These are phyloP conservation scores for Onygenales sp. DNA, from an alignment of 2,329 filamentous ascomycete species.

Conservation along the genomic window DNA sequence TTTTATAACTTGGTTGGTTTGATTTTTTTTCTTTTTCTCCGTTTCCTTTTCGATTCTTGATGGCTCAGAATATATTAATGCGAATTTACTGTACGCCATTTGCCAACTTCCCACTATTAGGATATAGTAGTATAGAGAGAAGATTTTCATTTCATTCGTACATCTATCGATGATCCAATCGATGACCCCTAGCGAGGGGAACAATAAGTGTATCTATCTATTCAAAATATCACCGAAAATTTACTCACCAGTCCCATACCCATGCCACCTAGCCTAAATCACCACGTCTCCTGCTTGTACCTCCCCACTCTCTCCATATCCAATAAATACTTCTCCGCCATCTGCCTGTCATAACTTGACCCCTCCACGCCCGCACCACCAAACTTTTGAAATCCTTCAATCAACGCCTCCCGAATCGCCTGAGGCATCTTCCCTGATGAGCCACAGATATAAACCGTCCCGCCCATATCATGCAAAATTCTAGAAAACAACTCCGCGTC, in stretches of 20 bases:
- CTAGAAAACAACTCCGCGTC: conserved; percentile 41
- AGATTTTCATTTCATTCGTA: background rate
- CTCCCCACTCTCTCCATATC: conserved; percentile 52
- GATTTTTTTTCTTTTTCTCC: too few relatives aligned
- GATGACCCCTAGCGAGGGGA: too few relatives aligned
- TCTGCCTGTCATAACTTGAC: conserved; percentile 27
- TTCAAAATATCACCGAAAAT: background rate
- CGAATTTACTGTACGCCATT: too few relatives aligned
- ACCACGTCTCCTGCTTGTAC: conserved; percentile 66
- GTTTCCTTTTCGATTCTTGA: too few relatives aligned
- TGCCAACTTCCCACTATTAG: too few relatives aligned
- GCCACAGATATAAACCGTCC: conserved; percentile 43
- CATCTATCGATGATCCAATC: background rate
- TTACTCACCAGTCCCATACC: background rate
- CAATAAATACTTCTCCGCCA: conserved; percentile 47
- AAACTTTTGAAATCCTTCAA: conserved; percentile 48
- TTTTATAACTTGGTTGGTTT: too few relatives aligned
- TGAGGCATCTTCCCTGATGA: conserved; percentile 63
- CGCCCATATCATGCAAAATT: conserved; percentile 40
- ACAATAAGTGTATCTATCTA: background rate
- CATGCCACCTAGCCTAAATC: background rate
- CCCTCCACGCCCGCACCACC: conserved; percentile 25
- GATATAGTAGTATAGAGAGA: too few relatives aligned
- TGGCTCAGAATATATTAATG: too few relatives aligned
- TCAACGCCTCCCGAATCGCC: conserved; percentile 55